Evolutionary conservation across 1,139 yeast species (phyloP), one percentile per base, ranked within the genome.

Genomic region (Ogataea hybrid): DNA sequence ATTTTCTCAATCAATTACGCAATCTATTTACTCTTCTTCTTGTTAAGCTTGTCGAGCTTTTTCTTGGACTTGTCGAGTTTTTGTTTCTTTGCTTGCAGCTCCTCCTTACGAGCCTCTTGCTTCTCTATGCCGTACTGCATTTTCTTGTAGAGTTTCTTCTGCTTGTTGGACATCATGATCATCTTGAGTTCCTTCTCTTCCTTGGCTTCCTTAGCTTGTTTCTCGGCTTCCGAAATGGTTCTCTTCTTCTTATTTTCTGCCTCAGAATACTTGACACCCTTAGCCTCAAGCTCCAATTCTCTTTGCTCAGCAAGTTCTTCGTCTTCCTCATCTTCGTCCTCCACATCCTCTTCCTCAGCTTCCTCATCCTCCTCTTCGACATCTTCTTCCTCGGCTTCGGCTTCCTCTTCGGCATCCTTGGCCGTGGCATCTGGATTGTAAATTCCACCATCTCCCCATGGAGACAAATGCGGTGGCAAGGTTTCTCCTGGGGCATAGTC

Each of bases 151-250:
- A 90, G 75, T 68, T 87, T 88, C 74, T 90, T 85, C 70, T 92
- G 96, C 68, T 90, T 92, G 71, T 89, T 90, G 55, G 94, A 78
- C 97, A 92, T 90, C 98, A 92, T 92, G 63, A 89, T 88, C 81
- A 81, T 83, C 74, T 87, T 87, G 70, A 90, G 77, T 54, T 90
- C 95, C 71, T 86, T 86, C 63, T 87, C 97, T 69, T 90, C 97
- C 40, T 66, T 62, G 56, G 68, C 63, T 69, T 88, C 97, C 40
- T 65, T 62, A 56, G 68, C 63, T 43, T 63, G 63, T 78, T 81
- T 84, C 70, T 84, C 85, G 68, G 88, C 75, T 54, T 87, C 95
- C 68, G 85, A 84, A 61, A 84, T 95, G 68, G 85, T 95, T 46
- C 69, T 66, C 63, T 70, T 66, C 40, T 60, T 62, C 34, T 57